Evolutionary conservation across 1,139 yeast genomes (phyloP).

Genomic region (Trichomonascaceae sp.): DNA sequence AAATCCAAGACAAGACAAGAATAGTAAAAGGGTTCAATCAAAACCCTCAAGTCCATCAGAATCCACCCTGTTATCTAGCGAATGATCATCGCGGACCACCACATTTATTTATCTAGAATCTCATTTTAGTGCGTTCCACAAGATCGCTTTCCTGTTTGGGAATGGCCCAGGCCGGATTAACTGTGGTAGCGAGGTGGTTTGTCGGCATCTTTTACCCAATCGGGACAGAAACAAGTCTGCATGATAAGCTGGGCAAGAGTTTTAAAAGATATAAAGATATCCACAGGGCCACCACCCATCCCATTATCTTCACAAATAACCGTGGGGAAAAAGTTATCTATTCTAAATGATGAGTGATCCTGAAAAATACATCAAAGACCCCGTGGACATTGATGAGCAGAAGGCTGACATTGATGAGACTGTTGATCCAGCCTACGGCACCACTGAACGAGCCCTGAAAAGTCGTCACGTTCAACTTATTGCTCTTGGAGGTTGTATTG

Average conservation of each 20-base stretch:
- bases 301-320: not conserved
- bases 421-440: conserved; percentile 1
- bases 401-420: not conserved
- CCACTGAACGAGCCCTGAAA: conserved; percentile 37
- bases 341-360: not conserved
- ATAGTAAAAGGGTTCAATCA: too few species aligned
- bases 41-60: not conserved
- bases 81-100: not conserved
- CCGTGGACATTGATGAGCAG: not conserved
- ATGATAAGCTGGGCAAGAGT: not conserved
- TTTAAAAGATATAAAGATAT: not conserved
- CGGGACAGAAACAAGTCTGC: not conserved
- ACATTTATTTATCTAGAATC: not conserved
- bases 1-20: not conserved
- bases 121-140: not conserved
- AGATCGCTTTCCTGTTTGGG: not conserved
- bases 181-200: not conserved
- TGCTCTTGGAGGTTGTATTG: conserved; percentile 85
- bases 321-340: not conserved
- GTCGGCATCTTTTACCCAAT: not conserved
- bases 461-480: conserved; percentile 72
- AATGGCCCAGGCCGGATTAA: not conserved
- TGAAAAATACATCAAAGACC: not conserved
- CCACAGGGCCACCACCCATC: not conserved
- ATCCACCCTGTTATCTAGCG: not conserved